These are phyloP conservation scores for Pseudodiploospora longispora DNA, from an alignment of 2,329 filamentous ascomycete genomes.

Conservation along the genomic window DNA sequence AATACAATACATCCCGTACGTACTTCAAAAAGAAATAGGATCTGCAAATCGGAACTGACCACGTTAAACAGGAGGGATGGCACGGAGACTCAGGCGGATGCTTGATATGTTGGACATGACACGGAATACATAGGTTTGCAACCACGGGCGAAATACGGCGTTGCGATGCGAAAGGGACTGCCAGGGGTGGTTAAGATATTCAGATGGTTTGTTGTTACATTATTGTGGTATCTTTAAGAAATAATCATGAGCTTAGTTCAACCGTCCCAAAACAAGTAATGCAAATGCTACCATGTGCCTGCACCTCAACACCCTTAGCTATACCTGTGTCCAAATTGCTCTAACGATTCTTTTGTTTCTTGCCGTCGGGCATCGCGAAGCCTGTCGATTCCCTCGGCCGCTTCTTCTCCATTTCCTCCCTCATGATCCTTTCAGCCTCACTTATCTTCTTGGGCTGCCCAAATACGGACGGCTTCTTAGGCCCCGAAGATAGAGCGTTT, in stretches of 20 bases:
- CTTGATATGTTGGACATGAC: slow-evolving; percentile 11
- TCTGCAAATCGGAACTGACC: slow-evolving; percentile 18
- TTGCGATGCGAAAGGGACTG: slow-evolving; percentile 14
- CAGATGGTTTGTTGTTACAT: neutral
- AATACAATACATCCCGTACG: slow-evolving; percentile 59
- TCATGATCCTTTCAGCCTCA: slow-evolving; percentile 84
- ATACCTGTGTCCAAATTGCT: neutral
- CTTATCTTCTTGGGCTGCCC: slow-evolving; percentile 75
- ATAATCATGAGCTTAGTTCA: neutral
- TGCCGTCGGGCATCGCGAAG: slow-evolving; percentile 38
- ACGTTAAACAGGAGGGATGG: slow-evolving; percentile 42
- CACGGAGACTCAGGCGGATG: slow-evolving; percentile 43
- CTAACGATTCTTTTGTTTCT: slow-evolving; percentile 40
- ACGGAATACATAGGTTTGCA: slow-evolving; percentile 8
- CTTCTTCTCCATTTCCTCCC: slow-evolving; percentile 69
- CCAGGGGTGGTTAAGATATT: neutral
- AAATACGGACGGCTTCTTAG: slow-evolving; percentile 52
- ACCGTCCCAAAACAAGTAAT: too few species aligned
- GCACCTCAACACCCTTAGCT: too few species aligned
- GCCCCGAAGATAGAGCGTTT: slow-evolving; percentile 54
- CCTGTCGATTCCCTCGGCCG: slow-evolving; percentile 42
- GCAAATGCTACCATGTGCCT: too few species aligned
- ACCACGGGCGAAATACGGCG: slow-evolving; percentile 24
- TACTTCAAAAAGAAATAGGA: slow-evolving; percentile 32
- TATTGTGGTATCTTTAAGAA: slow-evolving; percentile 9